These are phyloP conservation scores for Millerago galiae DNA, from an alignment of 805 yeast species.

Conservation along the genomic window DNA sequence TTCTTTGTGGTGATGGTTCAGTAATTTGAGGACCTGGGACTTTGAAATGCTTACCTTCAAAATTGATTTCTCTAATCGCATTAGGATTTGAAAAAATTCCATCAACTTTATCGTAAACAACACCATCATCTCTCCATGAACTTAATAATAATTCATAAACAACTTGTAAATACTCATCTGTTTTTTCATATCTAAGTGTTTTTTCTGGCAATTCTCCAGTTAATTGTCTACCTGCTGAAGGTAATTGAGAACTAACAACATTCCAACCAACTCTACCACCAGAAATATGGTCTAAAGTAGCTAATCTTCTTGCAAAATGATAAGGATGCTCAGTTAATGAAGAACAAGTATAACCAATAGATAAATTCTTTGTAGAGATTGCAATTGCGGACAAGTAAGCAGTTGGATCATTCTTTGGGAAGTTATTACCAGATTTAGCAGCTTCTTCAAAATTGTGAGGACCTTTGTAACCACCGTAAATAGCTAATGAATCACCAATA, in stretches of 20 bases:
- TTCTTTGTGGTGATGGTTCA: conserved; percentile 39
- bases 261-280: conserved; percentile 46
- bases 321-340: conserved; percentile 42
- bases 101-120: conserved; percentile 21
- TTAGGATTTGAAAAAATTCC: conserved; percentile 35
- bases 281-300: conserved; percentile 41
- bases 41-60: conserved; percentile 31
- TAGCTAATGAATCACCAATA: conserved; percentile 36
- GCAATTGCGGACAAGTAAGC: conserved; percentile 36
- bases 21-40: conserved; percentile 33
- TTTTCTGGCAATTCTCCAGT: conserved; percentile 36
- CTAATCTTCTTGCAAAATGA: conserved; percentile 38
- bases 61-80: conserved; percentile 36
- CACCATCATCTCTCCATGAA: conserved; percentile 41
- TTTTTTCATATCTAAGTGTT: conserved; percentile 35
- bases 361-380: conserved; percentile 34
- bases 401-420: conserved; percentile 35
- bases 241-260: conserved; percentile 37
- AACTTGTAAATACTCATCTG: conserved; percentile 40
- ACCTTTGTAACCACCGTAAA: conserved; percentile 37
- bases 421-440: conserved; percentile 28
- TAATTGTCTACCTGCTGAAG: conserved; percentile 38
- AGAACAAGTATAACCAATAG: conserved; percentile 38
- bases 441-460: conserved; percentile 32
- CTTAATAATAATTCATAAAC: conserved; percentile 35